Base-by-base conservation (phyloP, 2,329 filamentous ascomycete genomes). In the Juglanconis oblonga region DNA sequence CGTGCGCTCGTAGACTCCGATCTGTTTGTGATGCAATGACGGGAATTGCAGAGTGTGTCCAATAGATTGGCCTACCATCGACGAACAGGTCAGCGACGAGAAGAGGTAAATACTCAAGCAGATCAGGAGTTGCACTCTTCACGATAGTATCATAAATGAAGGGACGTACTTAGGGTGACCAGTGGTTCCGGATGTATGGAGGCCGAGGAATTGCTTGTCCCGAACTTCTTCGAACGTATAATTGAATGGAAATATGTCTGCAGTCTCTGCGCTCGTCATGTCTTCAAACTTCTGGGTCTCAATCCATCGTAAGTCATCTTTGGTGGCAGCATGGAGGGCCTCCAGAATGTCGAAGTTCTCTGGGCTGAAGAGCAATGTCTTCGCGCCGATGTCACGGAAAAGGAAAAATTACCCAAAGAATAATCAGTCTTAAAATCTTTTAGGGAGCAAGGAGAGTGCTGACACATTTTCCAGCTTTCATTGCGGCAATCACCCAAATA, bases 151-250 rank as follows among this genome's bases (percentile, higher is more conserved):
- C 31, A 33, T 10, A 13, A 9, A 33, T 5, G 10, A 5, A n/a
- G 11, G 14, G 47, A 5, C 47, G 5, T 49, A 49, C 47, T 68
- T 68, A 0, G 66, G 67, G n/a, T 67, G 58, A 6, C 66, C 66
- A 11, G 66, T 66, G 6, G 66, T 67, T 11, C 67, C 67, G 17
- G 67, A 68, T 5, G 67, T 67, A 44, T 68, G 67, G 0, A 68
- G 58, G n/a, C 66, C 65, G n/a, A 64, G 58, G 35, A 67, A 66
- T 7, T 57, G 13, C 57, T 59, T 52, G 59, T 65, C 42, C 44
- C 38, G 45, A 50, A 64, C 29, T 24, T 67, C 57, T 55, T 67
- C 40, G 45, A 61, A 63, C 2, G 55, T 53, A 5, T 48, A 31
- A 8, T 47, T 50, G 49, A 64, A 63, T 0, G 61, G 58, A 44